Percentiles rank a stretch among this genome's conserved stretches.
Conservation (phyloP, 2,329 filamentous ascomycete genomes). For the Epichloe hybrida region DNA sequence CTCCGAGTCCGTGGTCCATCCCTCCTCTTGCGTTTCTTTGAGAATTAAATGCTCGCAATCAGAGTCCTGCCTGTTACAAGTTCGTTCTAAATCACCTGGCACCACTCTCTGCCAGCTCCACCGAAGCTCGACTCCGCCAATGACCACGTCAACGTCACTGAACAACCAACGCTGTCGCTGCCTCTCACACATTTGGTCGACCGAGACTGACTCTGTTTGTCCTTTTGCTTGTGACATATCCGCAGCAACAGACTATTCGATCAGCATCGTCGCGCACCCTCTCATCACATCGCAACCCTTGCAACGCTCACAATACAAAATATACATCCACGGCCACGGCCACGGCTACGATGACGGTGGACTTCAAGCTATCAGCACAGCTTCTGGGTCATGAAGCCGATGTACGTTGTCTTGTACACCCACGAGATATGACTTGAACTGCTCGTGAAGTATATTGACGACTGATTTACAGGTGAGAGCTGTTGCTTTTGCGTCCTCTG, state of each 20-base stretch:
- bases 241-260: background rate
- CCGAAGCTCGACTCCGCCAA: constrained; percentile 2
- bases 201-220: background rate
- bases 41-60: background rate
- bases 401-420: constrained; percentile 41
- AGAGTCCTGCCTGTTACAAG: background rate
- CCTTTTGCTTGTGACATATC: background rate
- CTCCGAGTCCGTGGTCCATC: no score
- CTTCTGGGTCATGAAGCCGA: constrained; percentile 85
- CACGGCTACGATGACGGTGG: constrained; percentile 46
- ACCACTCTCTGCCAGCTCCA: background rate
- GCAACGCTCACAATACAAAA: background rate
- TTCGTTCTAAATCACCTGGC: background rate
- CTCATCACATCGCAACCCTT: background rate
- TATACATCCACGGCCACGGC: constrained; percentile 3
- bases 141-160: constrained; percentile 1
- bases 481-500: constrained; percentile 62
- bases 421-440: background rate
- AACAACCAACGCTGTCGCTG: no score
- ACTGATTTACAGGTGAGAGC: constrained; percentile 57
- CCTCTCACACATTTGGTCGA: background rate
- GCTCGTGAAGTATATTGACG: background rate
- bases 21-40: background rate
- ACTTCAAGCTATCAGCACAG: constrained; percentile 88
- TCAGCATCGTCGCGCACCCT: background rate